Evolutionary conservation across 495 filamentous ascomycete species (phyloP).

Genomic region (Trichoderma orchidacearum): DNA sequence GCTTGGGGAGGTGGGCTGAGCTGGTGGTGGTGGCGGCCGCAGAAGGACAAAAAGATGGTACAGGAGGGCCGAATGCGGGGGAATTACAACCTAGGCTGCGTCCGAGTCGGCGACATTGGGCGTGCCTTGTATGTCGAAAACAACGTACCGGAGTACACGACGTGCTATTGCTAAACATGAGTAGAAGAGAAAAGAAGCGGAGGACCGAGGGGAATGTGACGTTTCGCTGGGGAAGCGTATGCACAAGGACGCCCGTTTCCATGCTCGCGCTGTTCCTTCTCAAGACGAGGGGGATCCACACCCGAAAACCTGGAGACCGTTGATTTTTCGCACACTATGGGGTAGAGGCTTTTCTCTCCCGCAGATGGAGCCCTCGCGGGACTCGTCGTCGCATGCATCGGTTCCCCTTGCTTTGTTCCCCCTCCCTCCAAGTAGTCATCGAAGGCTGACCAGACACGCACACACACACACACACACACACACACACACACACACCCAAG

Average conservation of each 20-base stretch:
- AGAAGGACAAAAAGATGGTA: not conserved
- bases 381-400: no score
- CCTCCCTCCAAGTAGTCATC: no score
- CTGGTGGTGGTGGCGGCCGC: not conserved
- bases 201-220: not conserved
- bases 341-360: no score
- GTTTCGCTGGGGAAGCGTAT: not conserved
- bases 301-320: not conserved
- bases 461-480: no score
- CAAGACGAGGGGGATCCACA: not conserved
- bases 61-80: not conserved
- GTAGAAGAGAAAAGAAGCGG: no score
- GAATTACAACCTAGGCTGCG: not conserved
- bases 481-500: no score
- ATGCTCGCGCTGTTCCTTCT: not conserved
- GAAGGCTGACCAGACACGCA: no score
- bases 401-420: not conserved
- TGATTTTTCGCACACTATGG: not conserved
- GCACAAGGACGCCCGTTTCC: not conserved
- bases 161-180: no score
- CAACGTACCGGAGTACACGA: no score
- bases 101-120: not conserved
- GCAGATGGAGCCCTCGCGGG: not conserved
- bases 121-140: no score
- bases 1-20: conserved; percentile 1